Evolutionary conservation across 345 rosid species (phyloP).

Genomic region (Bruguiera sexangula): DNA sequence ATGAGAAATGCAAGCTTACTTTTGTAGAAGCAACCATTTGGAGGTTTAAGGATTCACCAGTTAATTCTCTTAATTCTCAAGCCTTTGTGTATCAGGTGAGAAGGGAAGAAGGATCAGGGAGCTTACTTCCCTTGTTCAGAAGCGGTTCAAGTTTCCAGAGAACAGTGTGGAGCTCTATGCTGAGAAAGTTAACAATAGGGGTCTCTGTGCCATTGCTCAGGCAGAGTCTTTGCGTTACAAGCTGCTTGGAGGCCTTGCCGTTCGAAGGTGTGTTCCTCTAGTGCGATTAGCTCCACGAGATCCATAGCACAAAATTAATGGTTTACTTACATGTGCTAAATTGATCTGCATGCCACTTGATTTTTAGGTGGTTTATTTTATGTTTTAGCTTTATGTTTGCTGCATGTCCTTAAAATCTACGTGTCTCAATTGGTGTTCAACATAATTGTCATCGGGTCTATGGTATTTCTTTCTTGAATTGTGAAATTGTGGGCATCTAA

Average conservation of each 20-base stretch:
- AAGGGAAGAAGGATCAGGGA: slow-evolving; percentile 31
- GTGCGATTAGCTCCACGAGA: too few species aligned
- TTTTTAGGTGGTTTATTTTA: too few species aligned
- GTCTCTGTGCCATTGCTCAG: slow-evolving; percentile 39
- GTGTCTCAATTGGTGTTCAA: too few species aligned
- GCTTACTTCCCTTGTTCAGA: slow-evolving; percentile 32
- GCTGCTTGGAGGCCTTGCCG: slow-evolving; percentile 41
- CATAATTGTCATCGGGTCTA: too few species aligned
- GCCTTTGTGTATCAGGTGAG: slow-evolving; percentile 14
- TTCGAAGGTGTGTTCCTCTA: slow-evolving; percentile 21
- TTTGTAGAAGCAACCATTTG: too few species aligned
- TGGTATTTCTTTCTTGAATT: background rate
- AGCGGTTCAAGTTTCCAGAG: slow-evolving; percentile 33
- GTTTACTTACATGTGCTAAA: too few species aligned
- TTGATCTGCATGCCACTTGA: too few species aligned
- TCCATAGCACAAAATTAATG: too few species aligned
- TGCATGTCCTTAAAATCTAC: too few species aligned
- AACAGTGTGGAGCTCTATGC: slow-evolving; percentile 35
- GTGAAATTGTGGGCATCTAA: background rate
- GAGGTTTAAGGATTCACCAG: too few species aligned
- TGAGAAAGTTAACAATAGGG: slow-evolving; percentile 35
- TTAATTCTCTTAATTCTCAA: background rate
- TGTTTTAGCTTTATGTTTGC: too few species aligned
- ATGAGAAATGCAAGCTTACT: too few species aligned
- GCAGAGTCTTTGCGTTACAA: slow-evolving; percentile 38